Evolutionary conservation across 2,329 filamentous ascomycete genomes (phyloP), one percentile per base, ranked within the genome.

Genomic region (Botryotinia narcissicola): DNA sequence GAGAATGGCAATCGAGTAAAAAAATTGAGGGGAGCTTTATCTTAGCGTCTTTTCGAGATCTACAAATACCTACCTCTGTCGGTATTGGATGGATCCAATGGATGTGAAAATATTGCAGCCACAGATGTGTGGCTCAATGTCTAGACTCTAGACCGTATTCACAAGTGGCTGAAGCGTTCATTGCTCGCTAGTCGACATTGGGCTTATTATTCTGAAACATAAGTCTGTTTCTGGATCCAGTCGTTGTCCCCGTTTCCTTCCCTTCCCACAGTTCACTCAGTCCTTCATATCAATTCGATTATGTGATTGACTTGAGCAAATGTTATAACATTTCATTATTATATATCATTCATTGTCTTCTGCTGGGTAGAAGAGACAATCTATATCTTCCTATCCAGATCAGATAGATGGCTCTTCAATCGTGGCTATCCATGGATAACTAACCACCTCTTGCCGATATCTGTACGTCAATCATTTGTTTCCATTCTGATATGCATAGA

Each of bases 1-100:
- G 48, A 62, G 22, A 32, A 71, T 35, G 32, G n/a, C 48, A 40
- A 18, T 25, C 18, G 48, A 54, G 14, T 46, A 32, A 67, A 72
- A 71, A 72, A 72, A 57, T 67, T 44, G 70, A 72, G 70, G 70
- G 70, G 70, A 72, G 54, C 60, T 73, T 78, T 79, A 79, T 79
- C 78, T 79, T 79, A 79, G 77, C 75, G 76, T 44, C 22, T 14
- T 63, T 44, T 68, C n/a, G 18, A 22, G 40, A 62, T 62, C 20
- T 60, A 60, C 57, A 20, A 32, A 35, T 20, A 32, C 14, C 9
- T 35, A 60, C 18, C 9, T 25, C 7, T 1, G 44, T 46, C 20
- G 44, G 20, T 46, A 48, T 46, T 46, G 37, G 37, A 40, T 40
- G 35, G 32, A 35, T 35, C 35, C 3, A n/a, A 4, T 35, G 10